phyloP scores from a whole-genome alignment of 2,329 filamentous ascomycete species.

The Aspergillus intermedius region DNA sequence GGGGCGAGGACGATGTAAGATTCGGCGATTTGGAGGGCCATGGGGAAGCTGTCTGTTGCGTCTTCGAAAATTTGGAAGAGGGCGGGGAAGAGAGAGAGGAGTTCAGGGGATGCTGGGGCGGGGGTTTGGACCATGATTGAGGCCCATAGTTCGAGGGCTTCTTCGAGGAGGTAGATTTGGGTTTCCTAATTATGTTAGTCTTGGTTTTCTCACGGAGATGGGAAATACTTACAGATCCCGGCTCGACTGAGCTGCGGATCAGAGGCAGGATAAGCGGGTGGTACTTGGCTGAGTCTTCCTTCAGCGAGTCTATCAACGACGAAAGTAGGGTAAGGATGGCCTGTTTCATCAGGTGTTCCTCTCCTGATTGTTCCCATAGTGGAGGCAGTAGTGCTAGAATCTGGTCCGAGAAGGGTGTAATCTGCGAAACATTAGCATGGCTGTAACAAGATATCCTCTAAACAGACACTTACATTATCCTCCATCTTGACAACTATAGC shows the following conservation, averaged over 20 bases:
- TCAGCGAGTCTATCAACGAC: constrained; percentile 80
- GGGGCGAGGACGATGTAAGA: constrained; percentile 63
- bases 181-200: constrained; percentile 41
- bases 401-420: constrained; percentile 63
- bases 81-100: constrained; percentile 58
- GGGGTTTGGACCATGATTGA: constrained; percentile 63
- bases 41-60: constrained; percentile 56
- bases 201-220: neutral
- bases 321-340: constrained; percentile 80
- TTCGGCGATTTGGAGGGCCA: constrained; percentile 60
- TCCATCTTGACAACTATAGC: constrained; percentile 77
- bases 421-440: constrained; percentile 29
- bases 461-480: constrained; percentile 47
- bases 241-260: constrained; percentile 70
- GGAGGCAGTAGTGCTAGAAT: constrained; percentile 74
- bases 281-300: constrained; percentile 67
- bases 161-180: constrained; percentile 79
- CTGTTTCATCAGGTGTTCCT: constrained; percentile 91
- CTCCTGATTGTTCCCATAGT: constrained; percentile 78
- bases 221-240: constrained; percentile 54
- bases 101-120: constrained; percentile 51
- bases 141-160: constrained; percentile 84
- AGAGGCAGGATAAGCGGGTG: constrained; percentile 76
- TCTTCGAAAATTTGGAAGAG: constrained; percentile 62
- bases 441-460: neutral